A percentile compares a stretch with the other conserved stretches of the same genome.
These are phyloP conservation scores for Globisporangium nodosum DNA, from an alignment of 352 stramenopile species.

Conservation along the genomic window DNA sequence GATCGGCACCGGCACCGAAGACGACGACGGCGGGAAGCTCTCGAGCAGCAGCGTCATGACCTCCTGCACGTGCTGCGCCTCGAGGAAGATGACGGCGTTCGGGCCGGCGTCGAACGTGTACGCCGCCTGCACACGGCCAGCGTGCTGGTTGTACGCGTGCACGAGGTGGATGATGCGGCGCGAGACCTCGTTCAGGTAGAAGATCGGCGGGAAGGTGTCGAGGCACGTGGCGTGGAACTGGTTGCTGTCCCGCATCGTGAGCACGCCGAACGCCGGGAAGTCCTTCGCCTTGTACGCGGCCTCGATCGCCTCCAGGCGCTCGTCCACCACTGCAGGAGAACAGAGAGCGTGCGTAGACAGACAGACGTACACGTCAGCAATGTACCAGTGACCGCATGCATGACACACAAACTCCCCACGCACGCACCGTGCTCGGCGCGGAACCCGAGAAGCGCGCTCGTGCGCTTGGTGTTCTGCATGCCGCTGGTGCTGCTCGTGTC, in stretches of 20 bases:
- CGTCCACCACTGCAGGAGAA: constrained; percentile 53
- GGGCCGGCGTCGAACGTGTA: constrained; percentile 99
- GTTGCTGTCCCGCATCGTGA: constrained; percentile 99
- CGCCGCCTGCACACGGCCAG: constrained; percentile 71
- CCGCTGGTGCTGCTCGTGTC: constrained; percentile 95
- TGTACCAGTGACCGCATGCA: no score
- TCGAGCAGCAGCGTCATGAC: constrained; percentile 52
- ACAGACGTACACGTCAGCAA: background rate
- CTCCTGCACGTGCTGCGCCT: constrained; percentile 60
- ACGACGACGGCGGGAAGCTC: constrained; percentile 35
- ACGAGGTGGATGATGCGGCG: constrained; percentile 81
- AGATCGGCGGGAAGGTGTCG: constrained; percentile 97
- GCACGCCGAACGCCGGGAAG: constrained; percentile 92
- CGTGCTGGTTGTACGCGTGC: constrained; percentile 91
- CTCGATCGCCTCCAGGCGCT: constrained; percentile 88
- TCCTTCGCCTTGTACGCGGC: constrained; percentile 86
- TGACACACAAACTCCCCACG: background rate
- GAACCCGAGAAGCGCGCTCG: constrained; percentile 88
- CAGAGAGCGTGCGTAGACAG: background rate
- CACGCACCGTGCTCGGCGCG: constrained; percentile 48
- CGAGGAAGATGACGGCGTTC: constrained; percentile 95
- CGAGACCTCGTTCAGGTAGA: constrained; percentile 97
- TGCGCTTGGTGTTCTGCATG: constrained; percentile 94
- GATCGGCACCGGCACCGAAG: constrained; percentile 21
- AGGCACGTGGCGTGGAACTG: constrained; percentile 98